These are phyloP conservation scores for Colletotrichum abscissum DNA, from an alignment of 2,329 filamentous ascomycete genomes.

Conservation along the genomic window DNA sequence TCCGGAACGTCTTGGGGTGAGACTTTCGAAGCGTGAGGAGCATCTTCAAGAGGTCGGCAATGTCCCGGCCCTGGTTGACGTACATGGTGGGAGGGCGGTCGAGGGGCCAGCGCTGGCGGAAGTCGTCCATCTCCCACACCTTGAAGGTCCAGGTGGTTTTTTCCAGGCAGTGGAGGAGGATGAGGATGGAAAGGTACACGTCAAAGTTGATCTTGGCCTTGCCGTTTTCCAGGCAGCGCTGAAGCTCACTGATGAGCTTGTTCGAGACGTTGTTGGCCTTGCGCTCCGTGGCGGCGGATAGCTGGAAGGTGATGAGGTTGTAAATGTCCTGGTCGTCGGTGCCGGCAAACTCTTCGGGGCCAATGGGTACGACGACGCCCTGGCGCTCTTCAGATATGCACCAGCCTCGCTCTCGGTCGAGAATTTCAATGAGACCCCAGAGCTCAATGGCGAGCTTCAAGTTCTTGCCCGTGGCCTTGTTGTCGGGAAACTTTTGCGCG, in stretches of 20 bases:
- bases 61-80: slow-evolving; percentile 67
- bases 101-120: slow-evolving; percentile 70
- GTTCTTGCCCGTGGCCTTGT: slow-evolving; percentile 63
- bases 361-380: slow-evolving; percentile 52
- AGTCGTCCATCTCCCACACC: slow-evolving; percentile 72
- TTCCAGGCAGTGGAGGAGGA: slow-evolving; percentile 74
- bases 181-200: slow-evolving; percentile 70
- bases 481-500: slow-evolving; percentile 57
- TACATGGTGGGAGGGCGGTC: slow-evolving; percentile 66
- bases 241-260: slow-evolving; percentile 68
- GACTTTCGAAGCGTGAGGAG: slow-evolving; percentile 70
- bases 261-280: slow-evolving; percentile 71
- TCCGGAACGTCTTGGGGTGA: slow-evolving; percentile 63
- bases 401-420: slow-evolving; percentile 74
- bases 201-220: slow-evolving; percentile 69
- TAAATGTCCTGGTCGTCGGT: slow-evolving; percentile 67
- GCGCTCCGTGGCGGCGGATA: slow-evolving; percentile 73
- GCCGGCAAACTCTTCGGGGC: slow-evolving; percentile 60
- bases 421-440: slow-evolving; percentile 73
- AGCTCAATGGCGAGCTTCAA: slow-evolving; percentile 70
- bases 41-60: slow-evolving; percentile 71
- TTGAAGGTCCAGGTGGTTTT: slow-evolving; percentile 78
- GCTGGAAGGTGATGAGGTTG: slow-evolving; percentile 71
- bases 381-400: slow-evolving; percentile 62
- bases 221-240: slow-evolving; percentile 70